Percentiles rank a stretch among this genome's conserved stretches.
These are phyloP conservation scores for Pythium inflatum DNA, from an alignment of 352 stramenopile species.

Conservation along the genomic window DNA sequence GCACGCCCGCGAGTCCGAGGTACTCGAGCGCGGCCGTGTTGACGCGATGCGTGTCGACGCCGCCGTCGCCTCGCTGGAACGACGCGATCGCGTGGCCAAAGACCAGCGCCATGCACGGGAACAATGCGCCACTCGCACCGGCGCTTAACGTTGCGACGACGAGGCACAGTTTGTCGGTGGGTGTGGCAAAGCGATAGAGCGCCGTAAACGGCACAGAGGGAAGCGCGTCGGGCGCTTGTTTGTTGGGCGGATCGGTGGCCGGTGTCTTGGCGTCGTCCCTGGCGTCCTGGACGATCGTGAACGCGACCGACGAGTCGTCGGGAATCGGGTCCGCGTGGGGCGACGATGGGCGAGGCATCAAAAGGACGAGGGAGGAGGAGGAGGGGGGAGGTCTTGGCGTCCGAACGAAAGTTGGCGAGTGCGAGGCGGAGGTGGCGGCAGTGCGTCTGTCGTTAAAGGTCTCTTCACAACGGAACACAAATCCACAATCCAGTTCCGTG, in stretches of 20 bases:
- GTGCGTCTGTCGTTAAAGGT: background rate
- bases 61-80: conserved; percentile 28
- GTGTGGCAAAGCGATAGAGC: conserved; percentile 42
- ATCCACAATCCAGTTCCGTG: no score
- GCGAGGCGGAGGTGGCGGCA: background rate
- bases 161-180: conserved; percentile 36
- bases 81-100: conserved; percentile 42
- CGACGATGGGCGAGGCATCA: background rate
- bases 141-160: conserved; percentile 28
- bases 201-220: background rate
- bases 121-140: conserved; percentile 35
- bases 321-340: no score
- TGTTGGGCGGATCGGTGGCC: background rate
- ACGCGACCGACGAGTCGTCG: background rate
- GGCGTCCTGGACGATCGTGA: conserved; percentile 3
- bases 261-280: background rate
- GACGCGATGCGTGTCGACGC: background rate
- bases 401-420: background rate
- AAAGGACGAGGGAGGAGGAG: background rate
- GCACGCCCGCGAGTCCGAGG: background rate
- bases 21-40: background rate
- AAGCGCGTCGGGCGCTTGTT: background rate
- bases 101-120: conserved; percentile 51
- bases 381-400: background rate
- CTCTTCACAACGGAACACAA: background rate